These are phyloP conservation scores for Metschnikowia baotianmanensis DNA, from an alignment of 805 yeast species.

Conservation along the genomic window DNA sequence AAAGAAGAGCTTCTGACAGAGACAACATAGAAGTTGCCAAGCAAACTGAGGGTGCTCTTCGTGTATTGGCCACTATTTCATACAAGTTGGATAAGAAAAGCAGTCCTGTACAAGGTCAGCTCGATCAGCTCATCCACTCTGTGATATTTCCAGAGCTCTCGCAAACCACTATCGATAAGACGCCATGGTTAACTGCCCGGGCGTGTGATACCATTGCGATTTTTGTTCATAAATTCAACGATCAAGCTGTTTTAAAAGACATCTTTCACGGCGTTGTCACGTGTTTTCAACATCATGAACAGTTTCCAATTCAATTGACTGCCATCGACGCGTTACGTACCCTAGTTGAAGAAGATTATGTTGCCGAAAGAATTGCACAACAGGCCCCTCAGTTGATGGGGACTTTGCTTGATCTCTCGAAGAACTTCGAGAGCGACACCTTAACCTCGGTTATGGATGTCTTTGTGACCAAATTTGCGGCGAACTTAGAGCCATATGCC, in stretches of 20 bases:
- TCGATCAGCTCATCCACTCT: constrained; percentile 37
- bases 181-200: constrained; percentile 45
- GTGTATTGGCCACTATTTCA: constrained; percentile 41
- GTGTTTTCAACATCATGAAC: constrained; percentile 41
- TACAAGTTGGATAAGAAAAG: constrained; percentile 34
- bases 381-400: constrained; percentile 48
- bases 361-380: constrained; percentile 38
- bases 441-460: constrained; percentile 45
- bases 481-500: constrained; percentile 54
- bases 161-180: constrained; percentile 24
- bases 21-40: constrained; percentile 28
- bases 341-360: constrained; percentile 41
- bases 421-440: constrained; percentile 42
- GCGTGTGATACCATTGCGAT: constrained; percentile 47
- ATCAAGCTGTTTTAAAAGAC: constrained; percentile 35
- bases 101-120: constrained; percentile 40
- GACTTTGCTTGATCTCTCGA: constrained; percentile 43
- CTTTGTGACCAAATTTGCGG: constrained; percentile 43
- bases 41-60: constrained; percentile 42
- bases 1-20: constrained; percentile 30
- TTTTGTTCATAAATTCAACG: constrained; percentile 34
- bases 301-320: constrained; percentile 49
- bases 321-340: constrained; percentile 53
- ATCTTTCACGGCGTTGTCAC: constrained; percentile 40
- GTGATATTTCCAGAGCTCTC: constrained; percentile 42